Evolutionary conservation across 2,329 filamentous ascomycete genomes (phyloP).

Genomic region (Seiridium cupressi): DNA sequence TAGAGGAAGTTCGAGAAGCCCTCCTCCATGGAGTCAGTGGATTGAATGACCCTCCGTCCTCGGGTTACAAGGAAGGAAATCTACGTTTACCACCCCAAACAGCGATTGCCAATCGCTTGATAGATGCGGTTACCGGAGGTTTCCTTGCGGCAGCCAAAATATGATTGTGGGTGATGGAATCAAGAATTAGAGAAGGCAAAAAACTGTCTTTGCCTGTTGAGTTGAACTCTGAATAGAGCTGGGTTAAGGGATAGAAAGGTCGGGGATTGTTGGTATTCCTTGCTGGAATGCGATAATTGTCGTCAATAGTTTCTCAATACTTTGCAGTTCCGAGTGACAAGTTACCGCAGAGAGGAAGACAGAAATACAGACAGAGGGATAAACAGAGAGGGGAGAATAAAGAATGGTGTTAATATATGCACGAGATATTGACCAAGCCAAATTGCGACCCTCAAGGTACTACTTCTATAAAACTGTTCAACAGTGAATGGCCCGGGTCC

Average conservation of each 20-base stretch:
- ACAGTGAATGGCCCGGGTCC: neutral
- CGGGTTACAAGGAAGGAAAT: constrained; percentile 71
- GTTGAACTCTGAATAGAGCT: no score
- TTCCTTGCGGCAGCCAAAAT: constrained; percentile 61
- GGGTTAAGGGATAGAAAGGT: no score
- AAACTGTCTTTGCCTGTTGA: no score
- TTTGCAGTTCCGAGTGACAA: no score
- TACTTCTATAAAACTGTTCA: neutral
- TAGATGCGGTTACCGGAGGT: constrained; percentile 75
- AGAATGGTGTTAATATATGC: neutral
- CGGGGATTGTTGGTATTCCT: no score
- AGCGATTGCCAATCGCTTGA: constrained; percentile 88
- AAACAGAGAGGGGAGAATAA: neutral
- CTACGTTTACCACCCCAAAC: constrained; percentile 80
- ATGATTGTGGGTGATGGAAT: constrained; percentile 17
- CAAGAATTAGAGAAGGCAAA: neutral
- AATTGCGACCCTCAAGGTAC: neutral
- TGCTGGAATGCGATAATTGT: no score
- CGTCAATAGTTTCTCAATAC: no score
- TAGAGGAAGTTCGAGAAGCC: constrained; percentile 79
- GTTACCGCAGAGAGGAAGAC: no score
- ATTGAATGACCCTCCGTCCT: constrained; percentile 61
- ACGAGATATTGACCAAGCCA: no score
- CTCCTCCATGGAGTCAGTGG: constrained; percentile 65
- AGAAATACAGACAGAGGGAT: neutral